Conservation (phyloP, 345 rosid species). For the Eucalyptus dawsonii region DNA sequence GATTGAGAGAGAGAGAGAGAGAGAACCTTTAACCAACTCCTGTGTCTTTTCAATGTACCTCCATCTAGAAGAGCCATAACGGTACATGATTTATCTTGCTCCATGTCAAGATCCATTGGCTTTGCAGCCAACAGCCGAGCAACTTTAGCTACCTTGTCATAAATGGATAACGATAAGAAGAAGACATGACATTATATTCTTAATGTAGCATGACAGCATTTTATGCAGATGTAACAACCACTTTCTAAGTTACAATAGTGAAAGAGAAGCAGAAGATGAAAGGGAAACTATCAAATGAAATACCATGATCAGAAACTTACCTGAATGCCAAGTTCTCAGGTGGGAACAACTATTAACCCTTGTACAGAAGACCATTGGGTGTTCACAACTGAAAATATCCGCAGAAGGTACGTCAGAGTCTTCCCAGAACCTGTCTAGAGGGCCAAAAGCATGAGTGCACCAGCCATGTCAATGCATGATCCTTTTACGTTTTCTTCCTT, state of each 20-base stretch:
- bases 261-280: not conserved
- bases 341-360: conserved; percentile 76
- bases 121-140: conserved; percentile 71
- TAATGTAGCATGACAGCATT: not conserved
- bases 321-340: conserved; percentile 91
- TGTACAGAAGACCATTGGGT: conserved; percentile 68
- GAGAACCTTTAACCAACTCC: conserved; percentile 81
- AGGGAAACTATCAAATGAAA: not conserved
- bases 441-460: conserved; percentile 1
- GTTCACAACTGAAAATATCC: conserved; percentile 51
- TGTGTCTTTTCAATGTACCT: conserved; percentile 71
- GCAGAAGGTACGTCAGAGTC: conserved; percentile 68
- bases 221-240: not conserved
- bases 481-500: not conserved
- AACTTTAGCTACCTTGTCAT: conserved; percentile 60
- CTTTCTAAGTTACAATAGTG: not conserved
- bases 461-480: not conserved
- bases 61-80: conserved; percentile 94
- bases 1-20: not conserved
- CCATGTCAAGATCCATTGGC: conserved; percentile 18
- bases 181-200: not conserved
- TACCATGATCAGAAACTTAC: conserved; percentile 20
- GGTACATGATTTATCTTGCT: conserved; percentile 36
- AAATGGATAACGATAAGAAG: not conserved
- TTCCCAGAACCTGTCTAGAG: conserved; percentile 90